Base-by-base conservation (phyloP, 345 rosid species). In the Arabidopsis arenosa region DNA sequence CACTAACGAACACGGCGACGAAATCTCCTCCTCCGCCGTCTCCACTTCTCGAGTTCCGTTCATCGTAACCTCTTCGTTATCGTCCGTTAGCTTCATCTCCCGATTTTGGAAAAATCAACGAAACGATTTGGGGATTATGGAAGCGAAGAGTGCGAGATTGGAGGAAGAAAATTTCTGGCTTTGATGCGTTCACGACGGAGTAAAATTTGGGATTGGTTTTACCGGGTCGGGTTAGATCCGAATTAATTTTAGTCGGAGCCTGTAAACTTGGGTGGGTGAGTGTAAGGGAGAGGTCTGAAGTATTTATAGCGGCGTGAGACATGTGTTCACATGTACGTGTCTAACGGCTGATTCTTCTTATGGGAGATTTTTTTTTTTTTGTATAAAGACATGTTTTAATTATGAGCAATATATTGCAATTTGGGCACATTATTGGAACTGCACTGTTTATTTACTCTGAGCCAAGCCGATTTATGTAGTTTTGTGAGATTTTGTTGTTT, bases 101-200 rank as follows among this genome's bases (percentile, higher is more conserved):
- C 8, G 30, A 13, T 11, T 3, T 17, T 17, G 6, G 4, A 4
- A 17, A 59, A 37, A 35, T 58, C 62, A 56, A 18, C 11, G 28
- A 9, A 55, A 15, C 2, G 44, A 36, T n/a, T 17, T 6, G 44
- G 44, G 4, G 39, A 14, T 32, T 30, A 14, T 30, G 40, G 65
- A 58, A 58, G 44, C 14, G 28, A 39, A 60, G 65, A 60, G 5
- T 37, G 32, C 65, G 65, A 60, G 47, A 60, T 60, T 37, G 15
- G 32, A 11, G 47, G 65, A 60, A 39, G 65, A 60, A 39, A 37
- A 5, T 5, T 60, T 60, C 65, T 58, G 63, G 44, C 3, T 11
- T 35, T 35, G 63, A 58, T n/a, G 63, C 63, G 63, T 58, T 58
- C 11, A 35, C 63, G 44, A 58, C 26, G 63, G 63, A 33, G 14